A percentile compares a stretch with the other conserved stretches of the same genome.
Conservation (phyloP, 2,329 filamentous ascomycete genomes). For the Colletotrichum camelliae region DNA sequence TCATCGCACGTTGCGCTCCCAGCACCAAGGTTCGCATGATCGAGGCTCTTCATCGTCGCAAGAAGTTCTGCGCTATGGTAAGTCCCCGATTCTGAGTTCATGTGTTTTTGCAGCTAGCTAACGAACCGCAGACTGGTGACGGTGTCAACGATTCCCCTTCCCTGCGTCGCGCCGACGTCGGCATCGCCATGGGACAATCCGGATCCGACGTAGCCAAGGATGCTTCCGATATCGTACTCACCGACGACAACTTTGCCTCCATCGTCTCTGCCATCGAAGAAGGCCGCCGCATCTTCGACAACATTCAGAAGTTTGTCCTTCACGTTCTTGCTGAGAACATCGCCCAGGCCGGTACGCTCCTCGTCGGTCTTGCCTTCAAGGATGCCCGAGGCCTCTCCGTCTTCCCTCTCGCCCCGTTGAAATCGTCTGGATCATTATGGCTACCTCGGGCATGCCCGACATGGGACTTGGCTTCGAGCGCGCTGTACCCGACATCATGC, state of each 20-base stretch:
- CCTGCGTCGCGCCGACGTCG: slow-evolving; percentile 67
- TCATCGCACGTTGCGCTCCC: slow-evolving; percentile 69
- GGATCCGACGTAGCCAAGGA: slow-evolving; percentile 69
- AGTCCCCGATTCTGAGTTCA: not conserved
- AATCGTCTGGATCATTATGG: slow-evolving; percentile 76
- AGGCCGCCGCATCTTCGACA: slow-evolving; percentile 69
- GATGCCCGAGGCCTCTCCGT: slow-evolving; percentile 63
- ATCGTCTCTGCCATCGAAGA: slow-evolving; percentile 70
- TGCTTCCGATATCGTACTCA: slow-evolving; percentile 65
- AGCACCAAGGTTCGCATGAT: slow-evolving; percentile 70
- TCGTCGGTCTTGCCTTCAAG: slow-evolving; percentile 70
- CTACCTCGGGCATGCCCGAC: slow-evolving; percentile 69
- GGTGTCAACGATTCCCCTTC: slow-evolving; percentile 71
- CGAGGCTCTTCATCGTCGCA: slow-evolving; percentile 68
- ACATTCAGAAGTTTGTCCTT: slow-evolving; percentile 69
- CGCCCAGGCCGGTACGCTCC: slow-evolving; percentile 65
- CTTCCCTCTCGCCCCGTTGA: slow-evolving; percentile 69
- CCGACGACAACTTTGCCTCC: slow-evolving; percentile 70
- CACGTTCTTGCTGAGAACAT: slow-evolving; percentile 67
- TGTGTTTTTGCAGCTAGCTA: not conserved
- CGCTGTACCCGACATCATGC: slow-evolving; percentile 67
- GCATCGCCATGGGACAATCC: slow-evolving; percentile 69
- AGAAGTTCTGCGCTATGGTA: slow-evolving; percentile 61
- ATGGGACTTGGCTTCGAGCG: slow-evolving; percentile 72
- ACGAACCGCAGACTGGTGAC: slow-evolving; percentile 59